phyloP scores from a whole-genome alignment of 208 protist species.

The Trichomonas gallinae region DNA sequence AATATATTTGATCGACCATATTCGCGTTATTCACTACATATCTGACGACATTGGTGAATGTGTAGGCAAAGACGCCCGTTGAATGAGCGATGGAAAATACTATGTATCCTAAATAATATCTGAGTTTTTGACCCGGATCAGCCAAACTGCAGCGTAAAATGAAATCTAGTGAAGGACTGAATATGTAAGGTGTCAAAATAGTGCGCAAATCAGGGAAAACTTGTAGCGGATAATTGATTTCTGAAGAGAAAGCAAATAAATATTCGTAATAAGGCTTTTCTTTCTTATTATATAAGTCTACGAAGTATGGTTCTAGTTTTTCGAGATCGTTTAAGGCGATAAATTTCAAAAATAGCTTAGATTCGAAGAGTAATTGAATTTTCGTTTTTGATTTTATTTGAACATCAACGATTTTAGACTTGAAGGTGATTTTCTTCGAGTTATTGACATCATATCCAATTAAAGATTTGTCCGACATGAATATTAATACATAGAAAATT shows the following conservation, averaged over 20 bases:
- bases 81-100: not conserved
- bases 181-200: not conserved
- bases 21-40: not conserved
- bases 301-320: not conserved
- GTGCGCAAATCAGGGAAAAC: not conserved
- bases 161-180: not conserved
- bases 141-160: not conserved
- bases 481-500: not conserved
- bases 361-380: not conserved
- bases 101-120: not conserved
- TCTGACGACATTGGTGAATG: not conserved
- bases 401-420: not conserved
- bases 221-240: not conserved
- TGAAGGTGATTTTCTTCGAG: not conserved
- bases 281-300: not conserved
- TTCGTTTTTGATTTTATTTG: not conserved
- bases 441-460: not conserved
- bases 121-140: not conserved
- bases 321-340: not conserved
- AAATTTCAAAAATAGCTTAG: not conserved
- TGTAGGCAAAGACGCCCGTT: not conserved
- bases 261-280: not conserved
- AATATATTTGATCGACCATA: not conserved
- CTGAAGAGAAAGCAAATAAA: not conserved
- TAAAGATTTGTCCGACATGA: not conserved